These are phyloP conservation scores for Lathyrus sativus DNA, from an alignment of 306 rosid genomes.

Conservation along the genomic window DNA sequence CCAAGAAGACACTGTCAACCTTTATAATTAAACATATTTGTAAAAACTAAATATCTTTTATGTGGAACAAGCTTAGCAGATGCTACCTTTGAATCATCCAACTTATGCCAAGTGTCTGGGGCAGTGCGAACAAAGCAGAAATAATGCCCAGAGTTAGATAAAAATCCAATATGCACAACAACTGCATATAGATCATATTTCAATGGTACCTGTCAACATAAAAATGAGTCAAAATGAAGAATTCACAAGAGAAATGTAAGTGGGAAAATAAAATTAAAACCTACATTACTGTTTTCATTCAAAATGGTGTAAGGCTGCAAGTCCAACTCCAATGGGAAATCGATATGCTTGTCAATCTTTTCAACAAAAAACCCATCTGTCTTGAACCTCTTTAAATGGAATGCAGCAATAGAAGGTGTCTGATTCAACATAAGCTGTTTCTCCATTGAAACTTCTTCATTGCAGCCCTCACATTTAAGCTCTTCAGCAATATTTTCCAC, in stretches of 20 bases:
- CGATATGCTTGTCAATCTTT: constrained; percentile 79
- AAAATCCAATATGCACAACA: constrained; percentile 73
- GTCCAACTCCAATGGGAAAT: constrained; percentile 80
- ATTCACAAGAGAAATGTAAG: constrained; percentile 6
- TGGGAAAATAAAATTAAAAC: constrained; percentile 35
- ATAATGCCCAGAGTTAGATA: constrained; percentile 82
- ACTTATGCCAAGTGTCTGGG: constrained; percentile 71
- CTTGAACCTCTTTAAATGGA: constrained; percentile 89
- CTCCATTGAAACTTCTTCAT: constrained; percentile 68
- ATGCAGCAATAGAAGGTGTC: constrained; percentile 72
- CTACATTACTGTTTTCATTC: constrained; percentile 48
- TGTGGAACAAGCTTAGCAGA: background rate
- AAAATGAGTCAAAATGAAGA: constrained; percentile 29
- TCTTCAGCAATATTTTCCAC: constrained; percentile 68
- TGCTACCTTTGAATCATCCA: constrained; percentile 82
- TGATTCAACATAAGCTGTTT: constrained; percentile 71
- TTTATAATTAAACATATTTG: background rate
- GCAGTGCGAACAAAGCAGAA: constrained; percentile 77
- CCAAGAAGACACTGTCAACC: background rate
- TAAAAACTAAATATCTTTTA: constrained; percentile 1
- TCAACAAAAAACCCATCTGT: constrained; percentile 57
- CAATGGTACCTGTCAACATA: constrained; percentile 54
- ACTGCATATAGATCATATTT: constrained; percentile 81
- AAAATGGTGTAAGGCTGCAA: constrained; percentile 60
- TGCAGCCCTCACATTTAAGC: constrained; percentile 73